Evolutionary conservation across 2,329 filamentous ascomycete species (phyloP), one percentile per base, ranked within the genome.

Genomic region (Sporothrix luriei): DNA sequence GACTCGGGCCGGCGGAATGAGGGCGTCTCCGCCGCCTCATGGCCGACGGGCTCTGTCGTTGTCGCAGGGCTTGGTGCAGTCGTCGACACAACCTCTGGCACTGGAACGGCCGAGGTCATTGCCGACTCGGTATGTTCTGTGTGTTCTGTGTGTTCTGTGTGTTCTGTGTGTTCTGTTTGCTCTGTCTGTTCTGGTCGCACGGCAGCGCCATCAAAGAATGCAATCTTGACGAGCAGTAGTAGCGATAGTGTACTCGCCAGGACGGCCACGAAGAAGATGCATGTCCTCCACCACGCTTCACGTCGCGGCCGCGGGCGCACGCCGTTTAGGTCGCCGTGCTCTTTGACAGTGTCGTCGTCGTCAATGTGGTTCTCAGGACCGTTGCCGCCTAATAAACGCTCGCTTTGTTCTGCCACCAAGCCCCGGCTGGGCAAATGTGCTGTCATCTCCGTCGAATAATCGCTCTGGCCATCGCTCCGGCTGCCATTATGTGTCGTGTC

Each of bases 1-100:
- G 79, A 77, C 1, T 79, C 73, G 3, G 73, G 70, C 0, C 75
- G 71, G 2, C 75, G 72, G 68, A 76, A 76, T 0, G 81, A 83
- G 70, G 84, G 83, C 3, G 1, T n/a, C 51, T 46, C 51, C 9
- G 49, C 14, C 29, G 40, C 49, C 21, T 55, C 21, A 21, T 55
- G 6, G 38, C 49, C 21, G 26, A 19, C 24, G 7, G 62, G 24
- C 1, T 29, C n/a, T 26, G 67, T 40, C 11, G 51, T 26, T 19
- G 29, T 38, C 19, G 38, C 29, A 6, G 51, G 1, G 3, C 33
- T 29, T 1, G 69, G 40, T 13, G 64, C 4, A 19, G 62, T 52
- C 5, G 66, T 33, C 1, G 26, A n/a, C 14, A 55, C 21, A 7
- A 54, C 29, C 14, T 70, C 46, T 9, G 62, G 38, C 5, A 43